These are phyloP conservation scores for Colletotrichum coccodes DNA, from an alignment of 2,329 filamentous ascomycete species.

Conservation along the genomic window DNA sequence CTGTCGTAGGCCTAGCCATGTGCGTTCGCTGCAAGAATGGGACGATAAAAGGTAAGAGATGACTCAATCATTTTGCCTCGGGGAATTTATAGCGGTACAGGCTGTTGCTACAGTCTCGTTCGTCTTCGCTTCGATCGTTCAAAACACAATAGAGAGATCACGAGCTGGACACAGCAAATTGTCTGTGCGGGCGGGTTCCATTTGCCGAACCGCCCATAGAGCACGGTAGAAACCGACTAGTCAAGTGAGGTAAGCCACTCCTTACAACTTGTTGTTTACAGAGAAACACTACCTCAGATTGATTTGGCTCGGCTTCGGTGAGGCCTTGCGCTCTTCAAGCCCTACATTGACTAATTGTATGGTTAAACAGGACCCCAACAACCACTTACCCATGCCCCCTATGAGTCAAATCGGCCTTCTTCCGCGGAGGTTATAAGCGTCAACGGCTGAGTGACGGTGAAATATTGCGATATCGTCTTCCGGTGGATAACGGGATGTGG, in stretches of 20 bases:
- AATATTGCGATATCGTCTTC: not conserved
- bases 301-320: not conserved
- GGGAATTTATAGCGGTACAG: not conserved
- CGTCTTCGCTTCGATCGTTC: not conserved
- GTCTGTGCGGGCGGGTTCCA: constrained; percentile 9
- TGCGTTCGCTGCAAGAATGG: not conserved
- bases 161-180: not conserved
- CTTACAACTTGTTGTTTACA: not conserved
- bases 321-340: constrained; percentile 9
- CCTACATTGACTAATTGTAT: not conserved
- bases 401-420: not conserved
- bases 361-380: not conserved
- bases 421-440: not conserved
- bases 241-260: constrained; percentile 1
- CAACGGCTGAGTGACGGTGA: not conserved
- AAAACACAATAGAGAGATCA: constrained; percentile 6
- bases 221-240: not conserved
- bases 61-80: not conserved
- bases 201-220: not conserved
- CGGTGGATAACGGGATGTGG: constrained; percentile 2
- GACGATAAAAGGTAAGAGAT: not conserved
- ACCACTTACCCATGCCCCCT: not conserved
- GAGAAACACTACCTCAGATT: not conserved
- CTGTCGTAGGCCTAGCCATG: not conserved
- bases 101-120: not conserved